A percentile compares a stretch with the other conserved stretches of the same genome.
phyloP scores from a whole-genome alignment of 2,329 filamentous ascomycete species.

The Juglanconis juglandina region DNA sequence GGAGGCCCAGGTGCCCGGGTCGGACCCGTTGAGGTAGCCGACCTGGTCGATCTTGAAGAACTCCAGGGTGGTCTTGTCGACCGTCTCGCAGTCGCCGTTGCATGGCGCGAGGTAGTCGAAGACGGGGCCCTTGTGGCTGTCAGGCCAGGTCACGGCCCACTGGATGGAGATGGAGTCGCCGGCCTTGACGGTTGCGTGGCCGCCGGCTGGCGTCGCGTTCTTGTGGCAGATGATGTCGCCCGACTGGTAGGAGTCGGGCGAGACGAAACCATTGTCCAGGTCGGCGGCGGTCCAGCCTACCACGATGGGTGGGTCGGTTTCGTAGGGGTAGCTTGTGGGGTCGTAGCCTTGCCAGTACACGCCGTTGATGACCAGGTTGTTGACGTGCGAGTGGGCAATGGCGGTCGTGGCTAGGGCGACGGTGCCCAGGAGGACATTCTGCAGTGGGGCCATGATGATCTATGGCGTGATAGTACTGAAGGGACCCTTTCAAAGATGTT shows the following conservation, averaged over 20 bases:
- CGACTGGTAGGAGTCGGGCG: conserved; percentile 28
- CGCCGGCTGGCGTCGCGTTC: conserved; percentile 27
- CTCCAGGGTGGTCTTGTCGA: conserved; percentile 32
- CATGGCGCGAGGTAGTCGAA: conserved; percentile 34
- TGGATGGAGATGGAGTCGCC: conserved; percentile 26
- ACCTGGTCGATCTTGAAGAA: conserved; percentile 36
- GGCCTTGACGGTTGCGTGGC: conserved; percentile 27
- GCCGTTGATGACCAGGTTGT: conserved; percentile 16
- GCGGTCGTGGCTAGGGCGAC: conserved; percentile 1
- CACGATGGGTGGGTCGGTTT: conserved; percentile 6
- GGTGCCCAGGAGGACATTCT: background rate
- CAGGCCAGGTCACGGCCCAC: conserved; percentile 16
- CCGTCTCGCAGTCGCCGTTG: conserved; percentile 31
- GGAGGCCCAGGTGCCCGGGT: conserved; percentile 32
- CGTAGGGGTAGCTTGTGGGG: conserved; percentile 4
- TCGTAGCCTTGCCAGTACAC: conserved; percentile 16
- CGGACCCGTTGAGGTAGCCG: conserved; percentile 25
- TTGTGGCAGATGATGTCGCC: conserved; percentile 36
- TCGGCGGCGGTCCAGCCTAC: conserved; percentile 14
- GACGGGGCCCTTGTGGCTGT: conserved; percentile 27
- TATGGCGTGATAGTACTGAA: background rate
- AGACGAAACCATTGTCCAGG: conserved; percentile 38
- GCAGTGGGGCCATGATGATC: background rate
- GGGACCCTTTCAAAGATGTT: background rate
- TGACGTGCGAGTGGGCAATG: conserved; percentile 14